phyloP scores from a whole-genome alignment of 2,329 filamentous ascomycete genomes.

The Beauveria sp. region DNA sequence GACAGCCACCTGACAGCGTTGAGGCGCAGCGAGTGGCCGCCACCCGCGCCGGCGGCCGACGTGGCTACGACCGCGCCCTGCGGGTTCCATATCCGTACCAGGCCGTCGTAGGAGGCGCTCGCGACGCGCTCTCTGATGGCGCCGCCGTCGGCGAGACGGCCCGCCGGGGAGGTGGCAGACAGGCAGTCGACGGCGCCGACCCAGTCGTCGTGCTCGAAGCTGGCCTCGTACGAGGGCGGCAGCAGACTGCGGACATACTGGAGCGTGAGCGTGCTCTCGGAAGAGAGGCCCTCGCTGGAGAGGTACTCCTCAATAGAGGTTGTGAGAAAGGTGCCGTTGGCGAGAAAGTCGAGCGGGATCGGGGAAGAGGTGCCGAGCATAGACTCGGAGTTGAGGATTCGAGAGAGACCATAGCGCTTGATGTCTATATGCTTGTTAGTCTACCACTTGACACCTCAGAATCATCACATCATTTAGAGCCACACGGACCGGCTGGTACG shows the following conservation, averaged over 20 bases:
- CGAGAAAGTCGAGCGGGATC: conserved; percentile 86
- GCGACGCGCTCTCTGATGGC: conserved; percentile 52
- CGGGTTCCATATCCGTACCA: conserved; percentile 82
- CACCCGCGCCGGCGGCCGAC: conserved; percentile 56
- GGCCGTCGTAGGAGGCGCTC: conserved; percentile 89
- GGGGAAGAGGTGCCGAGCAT: conserved; percentile 59
- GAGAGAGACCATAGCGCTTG: conserved; percentile 62
- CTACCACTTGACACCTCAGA: background rate
- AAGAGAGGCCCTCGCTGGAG: conserved; percentile 73
- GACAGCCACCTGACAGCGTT: conserved; percentile 82
- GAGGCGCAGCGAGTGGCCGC: conserved; percentile 68
- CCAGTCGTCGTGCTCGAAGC: conserved; percentile 97
- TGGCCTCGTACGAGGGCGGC: conserved; percentile 80
- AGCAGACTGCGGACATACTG: conserved; percentile 91
- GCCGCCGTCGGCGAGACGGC: conserved; percentile 31
- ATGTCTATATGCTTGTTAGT: conserved; percentile 41
- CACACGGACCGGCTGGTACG: conserved; percentile 47
- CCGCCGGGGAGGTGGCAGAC: conserved; percentile 56
- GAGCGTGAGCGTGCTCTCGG: conserved; percentile 77
- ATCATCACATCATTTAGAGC: background rate
- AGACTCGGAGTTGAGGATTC: conserved; percentile 63
- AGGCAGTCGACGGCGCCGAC: conserved; percentile 80
- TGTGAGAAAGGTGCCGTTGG: conserved; percentile 86
- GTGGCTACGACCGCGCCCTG: conserved; percentile 79
- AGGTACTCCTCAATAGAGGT: conserved; percentile 89